Evolutionary conservation across 2,329 filamentous ascomycete genomes (phyloP).

Genomic region (Triangularia verruculosa): DNA sequence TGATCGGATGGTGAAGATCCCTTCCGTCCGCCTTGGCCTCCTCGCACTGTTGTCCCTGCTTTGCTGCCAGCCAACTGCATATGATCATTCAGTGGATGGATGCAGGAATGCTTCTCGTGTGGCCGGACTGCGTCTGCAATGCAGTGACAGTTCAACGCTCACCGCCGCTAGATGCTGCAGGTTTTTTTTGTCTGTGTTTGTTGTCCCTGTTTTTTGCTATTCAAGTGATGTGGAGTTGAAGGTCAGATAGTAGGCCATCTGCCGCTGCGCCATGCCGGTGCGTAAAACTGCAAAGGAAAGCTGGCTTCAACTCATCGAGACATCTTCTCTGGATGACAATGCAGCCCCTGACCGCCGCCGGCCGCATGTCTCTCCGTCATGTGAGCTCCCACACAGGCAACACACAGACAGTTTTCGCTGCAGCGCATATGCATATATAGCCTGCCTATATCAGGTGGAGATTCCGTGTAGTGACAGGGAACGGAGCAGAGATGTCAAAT

Average conservation of each 20-base stretch:
- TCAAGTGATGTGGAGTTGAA: too few species aligned
- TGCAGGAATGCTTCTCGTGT: neutral
- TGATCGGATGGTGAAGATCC: neutral
- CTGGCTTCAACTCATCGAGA: too few species aligned
- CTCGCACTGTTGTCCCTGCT: neutral
- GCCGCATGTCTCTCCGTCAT: conserved; percentile 10
- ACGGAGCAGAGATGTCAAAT: too few species aligned
- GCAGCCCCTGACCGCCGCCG: neutral
- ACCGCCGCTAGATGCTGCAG: neutral
- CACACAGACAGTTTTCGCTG: neutral
- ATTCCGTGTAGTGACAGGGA: too few species aligned
- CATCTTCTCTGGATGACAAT: too few species aligned
- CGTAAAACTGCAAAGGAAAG: too few species aligned
- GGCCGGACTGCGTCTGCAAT: too few species aligned
- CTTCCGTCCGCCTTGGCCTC: neutral
- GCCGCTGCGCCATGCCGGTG: too few species aligned
- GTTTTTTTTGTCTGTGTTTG: too few species aligned
- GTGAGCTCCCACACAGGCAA: conserved; percentile 10
- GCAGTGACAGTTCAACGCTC: neutral
- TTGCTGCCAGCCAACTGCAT: neutral
- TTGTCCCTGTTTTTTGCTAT: neutral
- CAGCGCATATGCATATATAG: neutral
- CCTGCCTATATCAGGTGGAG: too few species aligned
- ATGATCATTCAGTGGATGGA: neutral
- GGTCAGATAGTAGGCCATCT: too few species aligned